These are phyloP conservation scores for Acanthamoeba healyi DNA, from an alignment of 208 protist species.

Conservation along the genomic window DNA sequence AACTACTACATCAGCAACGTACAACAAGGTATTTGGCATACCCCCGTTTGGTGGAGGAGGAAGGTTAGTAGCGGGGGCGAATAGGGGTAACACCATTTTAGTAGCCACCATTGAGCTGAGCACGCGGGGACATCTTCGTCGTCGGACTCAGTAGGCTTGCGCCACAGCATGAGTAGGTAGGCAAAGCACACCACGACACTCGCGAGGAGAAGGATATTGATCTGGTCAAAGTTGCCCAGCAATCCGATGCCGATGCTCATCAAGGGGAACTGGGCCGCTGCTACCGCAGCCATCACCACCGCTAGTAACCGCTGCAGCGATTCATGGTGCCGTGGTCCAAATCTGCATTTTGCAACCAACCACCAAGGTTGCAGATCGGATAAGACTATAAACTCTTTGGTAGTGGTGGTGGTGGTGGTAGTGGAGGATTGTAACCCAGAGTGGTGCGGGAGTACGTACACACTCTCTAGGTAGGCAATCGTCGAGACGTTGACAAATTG, in stretches of 20 bases:
- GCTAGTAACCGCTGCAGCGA: constrained; percentile 4
- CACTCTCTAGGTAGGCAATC: constrained; percentile 2
- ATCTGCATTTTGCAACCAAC: too few relatives aligned
- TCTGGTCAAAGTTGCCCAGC: neutral
- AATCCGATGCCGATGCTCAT: neutral
- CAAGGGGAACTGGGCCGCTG: constrained; percentile 15
- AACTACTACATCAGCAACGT: too few relatives aligned
- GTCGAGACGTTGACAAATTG: neutral
- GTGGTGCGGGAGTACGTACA: too few relatives aligned
- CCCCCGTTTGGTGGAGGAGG: too few relatives aligned
- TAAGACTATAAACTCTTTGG: too few relatives aligned
- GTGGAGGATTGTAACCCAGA: too few relatives aligned
- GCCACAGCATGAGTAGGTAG: neutral
- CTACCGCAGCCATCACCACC: neutral
- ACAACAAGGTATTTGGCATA: too few relatives aligned
- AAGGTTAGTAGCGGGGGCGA: too few relatives aligned
- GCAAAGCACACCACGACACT: constrained; percentile 6
- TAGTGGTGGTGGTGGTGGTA: too few relatives aligned
- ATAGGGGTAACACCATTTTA: constrained; percentile 13
- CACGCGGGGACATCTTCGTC: neutral
- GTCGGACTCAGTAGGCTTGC: neutral
- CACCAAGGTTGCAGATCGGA: too few relatives aligned
- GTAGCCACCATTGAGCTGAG: neutral
- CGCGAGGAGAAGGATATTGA: neutral
- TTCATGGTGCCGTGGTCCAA: constrained; percentile 6